Evolutionary conservation across 257 asterid species (phyloP).

Genomic region (Scutellaria barbata): DNA sequence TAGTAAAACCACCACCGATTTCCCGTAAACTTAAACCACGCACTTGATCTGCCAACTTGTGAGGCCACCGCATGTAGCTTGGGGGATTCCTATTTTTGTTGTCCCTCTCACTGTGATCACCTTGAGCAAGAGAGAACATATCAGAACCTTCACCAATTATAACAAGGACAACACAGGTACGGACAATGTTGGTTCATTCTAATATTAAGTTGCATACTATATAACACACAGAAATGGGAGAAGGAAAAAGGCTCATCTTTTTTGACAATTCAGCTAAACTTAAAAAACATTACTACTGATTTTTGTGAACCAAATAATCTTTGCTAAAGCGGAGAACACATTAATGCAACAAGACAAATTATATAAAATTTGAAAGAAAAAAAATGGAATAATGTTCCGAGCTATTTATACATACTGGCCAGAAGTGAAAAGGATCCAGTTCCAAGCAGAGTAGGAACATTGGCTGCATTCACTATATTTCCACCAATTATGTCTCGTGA

Average conservation of each 20-base stretch:
- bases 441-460: constrained; percentile 91
- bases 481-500: constrained; percentile 54
- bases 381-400: constrained; percentile 28
- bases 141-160: constrained; percentile 30
- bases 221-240: constrained; percentile 4
- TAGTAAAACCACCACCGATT: constrained; percentile 91
- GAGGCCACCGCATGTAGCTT: constrained; percentile 90
- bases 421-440: constrained; percentile 87
- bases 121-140: constrained; percentile 56
- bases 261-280: constrained; percentile 25
- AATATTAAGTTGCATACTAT: constrained; percentile 25
- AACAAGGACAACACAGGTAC: constrained; percentile 33
- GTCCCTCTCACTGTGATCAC: constrained; percentile 57
- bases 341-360: constrained; percentile 2
- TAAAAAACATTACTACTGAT: constrained; percentile 10
- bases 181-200: constrained; percentile 15
- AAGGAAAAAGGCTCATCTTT: constrained; percentile 12
- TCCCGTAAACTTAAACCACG: constrained; percentile 89
- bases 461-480: constrained; percentile 70
- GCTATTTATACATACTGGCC: constrained; percentile 55
- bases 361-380: constrained; percentile 10
- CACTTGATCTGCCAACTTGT: constrained; percentile 85
- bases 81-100: constrained; percentile 58
- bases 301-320: constrained; percentile 10
- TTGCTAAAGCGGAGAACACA: constrained; percentile 22